phyloP scores from a whole-genome alignment of 139 green algal species.

The Chlorella sp. region DNA sequence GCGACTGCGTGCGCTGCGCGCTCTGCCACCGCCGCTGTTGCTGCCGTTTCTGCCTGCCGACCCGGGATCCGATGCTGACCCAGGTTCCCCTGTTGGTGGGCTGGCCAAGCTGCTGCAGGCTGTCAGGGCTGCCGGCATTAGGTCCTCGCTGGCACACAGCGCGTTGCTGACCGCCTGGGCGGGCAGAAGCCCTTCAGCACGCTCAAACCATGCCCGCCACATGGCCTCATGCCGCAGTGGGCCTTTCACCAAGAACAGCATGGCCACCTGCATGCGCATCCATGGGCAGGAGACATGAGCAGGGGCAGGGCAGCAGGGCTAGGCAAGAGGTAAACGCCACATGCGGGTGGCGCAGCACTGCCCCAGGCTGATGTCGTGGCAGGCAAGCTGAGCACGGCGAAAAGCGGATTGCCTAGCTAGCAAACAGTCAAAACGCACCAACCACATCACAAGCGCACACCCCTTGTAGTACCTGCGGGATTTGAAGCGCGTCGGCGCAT shows the following conservation, averaged over 20 bases:
- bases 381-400: no score
- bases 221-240: slow-evolving; percentile 42
- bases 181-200: slow-evolving; percentile 27
- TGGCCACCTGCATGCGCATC: slow-evolving; percentile 47
- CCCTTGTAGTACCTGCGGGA: neutral
- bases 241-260: slow-evolving; percentile 50
- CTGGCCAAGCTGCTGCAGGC: slow-evolving; percentile 27
- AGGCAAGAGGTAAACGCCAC: neutral
- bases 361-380: neutral
- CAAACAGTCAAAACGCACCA: neutral
- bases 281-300: no score
- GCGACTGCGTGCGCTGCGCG: neutral
- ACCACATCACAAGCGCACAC: neutral
- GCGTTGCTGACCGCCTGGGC: neutral
- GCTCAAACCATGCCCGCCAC: slow-evolving; percentile 45
- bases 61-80: neutral
- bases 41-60: neutral
- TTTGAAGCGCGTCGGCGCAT: slow-evolving; percentile 14
- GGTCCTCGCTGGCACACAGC: neutral
- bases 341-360: neutral
- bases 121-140: neutral
- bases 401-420: neutral
- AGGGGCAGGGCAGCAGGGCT: neutral
- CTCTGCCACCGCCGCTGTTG: neutral
- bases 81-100: neutral